Percentiles rank a stretch among this genome's conserved stretches.
Evolutionary conservation across 2,329 filamentous ascomycete genomes (phyloP).

Genomic region (Mycosphaerella sp.): DNA sequence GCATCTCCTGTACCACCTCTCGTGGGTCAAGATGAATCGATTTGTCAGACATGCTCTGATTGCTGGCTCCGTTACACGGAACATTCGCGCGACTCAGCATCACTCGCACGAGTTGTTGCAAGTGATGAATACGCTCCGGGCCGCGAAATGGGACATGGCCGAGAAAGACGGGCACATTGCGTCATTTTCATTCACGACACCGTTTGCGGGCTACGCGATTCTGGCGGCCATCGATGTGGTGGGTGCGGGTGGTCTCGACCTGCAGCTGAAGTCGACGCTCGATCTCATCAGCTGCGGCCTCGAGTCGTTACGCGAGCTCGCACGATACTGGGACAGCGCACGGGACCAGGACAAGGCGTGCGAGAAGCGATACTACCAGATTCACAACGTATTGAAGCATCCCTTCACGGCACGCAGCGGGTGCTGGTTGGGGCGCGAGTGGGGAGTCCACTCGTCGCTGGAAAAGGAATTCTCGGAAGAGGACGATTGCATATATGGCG

Average conservation of each 20-base stretch:
- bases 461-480: conserved; percentile 27
- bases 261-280: conserved; percentile 48
- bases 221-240: conserved; percentile 61
- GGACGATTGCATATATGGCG: conserved; percentile 34
- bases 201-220: conserved; percentile 57
- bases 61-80: conserved; percentile 39
- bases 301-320: conserved; percentile 51
- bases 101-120: conserved; percentile 50
- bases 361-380: conserved; percentile 40
- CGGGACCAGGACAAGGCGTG: conserved; percentile 47
- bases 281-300: conserved; percentile 50
- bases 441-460: conserved; percentile 31
- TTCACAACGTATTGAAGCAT: conserved; percentile 37
- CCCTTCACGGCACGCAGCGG: conserved; percentile 34
- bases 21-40: conserved; percentile 59
- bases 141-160: conserved; percentile 20
- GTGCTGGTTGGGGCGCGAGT: conserved; percentile 31
- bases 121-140: conserved; percentile 23
- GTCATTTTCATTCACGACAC: conserved; percentile 41
- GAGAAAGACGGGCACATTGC: conserved; percentile 33
- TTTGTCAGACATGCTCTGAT: conserved; percentile 46
- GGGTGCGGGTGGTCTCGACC: conserved; percentile 52
- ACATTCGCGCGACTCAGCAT: conserved; percentile 45
- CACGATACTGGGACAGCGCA: conserved; percentile 55
- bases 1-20: conserved; percentile 60